Base-by-base conservation (phyloP, 306 rosid species). In the Herpetospermum pedunculosum region DNA sequence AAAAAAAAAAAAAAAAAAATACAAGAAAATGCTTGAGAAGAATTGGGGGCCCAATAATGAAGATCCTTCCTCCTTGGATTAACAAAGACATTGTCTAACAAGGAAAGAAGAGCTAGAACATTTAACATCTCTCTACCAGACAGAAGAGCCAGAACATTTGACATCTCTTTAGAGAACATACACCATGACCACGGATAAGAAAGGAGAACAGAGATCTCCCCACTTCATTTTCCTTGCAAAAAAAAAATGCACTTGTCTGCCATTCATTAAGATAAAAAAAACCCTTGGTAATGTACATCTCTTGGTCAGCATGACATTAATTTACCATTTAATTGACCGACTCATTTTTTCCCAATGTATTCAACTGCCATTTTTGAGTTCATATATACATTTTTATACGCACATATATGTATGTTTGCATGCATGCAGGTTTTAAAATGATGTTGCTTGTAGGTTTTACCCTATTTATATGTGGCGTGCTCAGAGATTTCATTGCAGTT, bases 391-490 rank as follows among this genome's bases (percentile, higher is more conserved):
- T 32, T 52, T 69, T 59, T 1, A 40, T 53, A 53, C 0, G 65
- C n/a, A 59, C 26, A 14, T 9, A 19, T 26, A 3, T 13, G 64
- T 4, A 57, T 57, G 34, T 10, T 28, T 57, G 44, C 78, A 48
- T 57, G 34, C 19, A 57, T 57, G 44, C 78, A 48, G 35, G 76
- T 70, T 44, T 76, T 47, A 77, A 21, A 28, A 9, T 68, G 11
- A 77, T 74, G 52, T 71, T 84, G 41, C 48, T 46, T 84, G 84
- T 69, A 94, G 98, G 96, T 85, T 26, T 83, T 91, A 50, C 98
- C 98, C 21, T 91, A 94, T 80, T 68, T 89, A 29, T 94, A 81
- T 77, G 96, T 94, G 70, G 89, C 98, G 11, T 93, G 91, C 72
- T 65, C 89, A 4, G 92, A 94, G 83, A 77, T 90, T 58, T 84